These are phyloP conservation scores for Brassica carinata DNA, from an alignment of 345 rosid species.

Conservation along the genomic window DNA sequence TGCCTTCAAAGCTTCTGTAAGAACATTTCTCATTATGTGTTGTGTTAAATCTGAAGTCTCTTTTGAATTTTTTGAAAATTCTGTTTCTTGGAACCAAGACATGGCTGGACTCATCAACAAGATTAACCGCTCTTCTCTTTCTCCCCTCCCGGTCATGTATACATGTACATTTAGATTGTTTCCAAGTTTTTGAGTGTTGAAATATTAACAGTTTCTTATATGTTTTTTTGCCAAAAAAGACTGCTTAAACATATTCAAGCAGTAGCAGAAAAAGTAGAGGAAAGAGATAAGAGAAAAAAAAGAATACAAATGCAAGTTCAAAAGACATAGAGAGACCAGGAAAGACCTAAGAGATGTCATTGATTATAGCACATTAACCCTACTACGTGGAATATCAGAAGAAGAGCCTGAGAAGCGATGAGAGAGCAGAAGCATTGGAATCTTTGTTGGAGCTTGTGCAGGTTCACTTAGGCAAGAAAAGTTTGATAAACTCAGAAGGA, in stretches of 20 bases:
- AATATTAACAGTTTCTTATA: neutral
- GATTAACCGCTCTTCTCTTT: slow-evolving; percentile 83
- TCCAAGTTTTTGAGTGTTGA: neutral
- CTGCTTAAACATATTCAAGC: slow-evolving; percentile 54
- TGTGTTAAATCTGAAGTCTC: neutral
- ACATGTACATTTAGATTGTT: neutral
- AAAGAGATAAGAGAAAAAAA: slow-evolving; percentile 26
- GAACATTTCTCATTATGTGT: slow-evolving; percentile 25
- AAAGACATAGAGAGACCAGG: slow-evolving; percentile 27
- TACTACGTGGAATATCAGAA: slow-evolving; percentile 32
- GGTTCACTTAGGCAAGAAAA: slow-evolving; percentile 90
- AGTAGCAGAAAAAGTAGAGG: slow-evolving; percentile 19
- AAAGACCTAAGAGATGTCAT: slow-evolving; percentile 33
- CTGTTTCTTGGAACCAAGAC: slow-evolving; percentile 53
- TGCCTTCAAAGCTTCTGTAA: slow-evolving; percentile 89
- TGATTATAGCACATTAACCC: slow-evolving; percentile 33
- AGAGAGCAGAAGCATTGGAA: slow-evolving; percentile 90
- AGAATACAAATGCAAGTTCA: slow-evolving; percentile 18
- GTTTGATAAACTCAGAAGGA: slow-evolving; percentile 76
- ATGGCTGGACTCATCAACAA: slow-evolving; percentile 90
- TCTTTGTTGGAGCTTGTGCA: slow-evolving; percentile 94
- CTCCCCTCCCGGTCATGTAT: slow-evolving; percentile 83
- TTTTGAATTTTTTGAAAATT: neutral
- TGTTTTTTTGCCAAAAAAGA: slow-evolving; percentile 63
- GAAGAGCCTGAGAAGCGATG: slow-evolving; percentile 49